phyloP scores from a whole-genome alignment of 2,329 filamentous ascomycete species.

The Verticillium isaacii region DNA sequence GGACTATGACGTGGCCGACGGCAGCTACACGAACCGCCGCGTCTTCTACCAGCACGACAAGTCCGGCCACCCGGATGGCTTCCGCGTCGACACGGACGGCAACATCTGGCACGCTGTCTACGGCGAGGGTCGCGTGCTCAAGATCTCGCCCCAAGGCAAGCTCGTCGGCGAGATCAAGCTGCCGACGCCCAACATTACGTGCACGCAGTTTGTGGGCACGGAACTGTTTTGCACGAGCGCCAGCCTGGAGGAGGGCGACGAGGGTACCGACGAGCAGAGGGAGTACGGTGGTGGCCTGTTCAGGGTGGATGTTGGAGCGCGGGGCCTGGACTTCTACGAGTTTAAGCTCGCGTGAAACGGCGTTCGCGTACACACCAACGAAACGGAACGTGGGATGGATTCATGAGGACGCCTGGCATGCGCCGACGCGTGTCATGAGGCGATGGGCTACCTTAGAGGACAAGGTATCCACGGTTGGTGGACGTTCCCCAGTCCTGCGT shows the following conservation, averaged over 20 bases:
- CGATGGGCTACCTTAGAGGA: background rate
- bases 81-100: slow-evolving; percentile 78
- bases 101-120: slow-evolving; percentile 87
- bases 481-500: background rate
- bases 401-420: background rate
- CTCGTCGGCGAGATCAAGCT: slow-evolving; percentile 70
- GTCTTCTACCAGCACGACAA: slow-evolving; percentile 68
- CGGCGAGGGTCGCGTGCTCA: slow-evolving; percentile 69
- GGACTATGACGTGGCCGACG: slow-evolving; percentile 64
- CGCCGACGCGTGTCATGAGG: background rate
- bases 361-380: background rate
- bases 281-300: slow-evolving; percentile 68
- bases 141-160: slow-evolving; percentile 64
- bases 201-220: slow-evolving; percentile 71
- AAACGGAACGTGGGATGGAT: background rate
- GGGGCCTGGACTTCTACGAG: slow-evolving; percentile 58
- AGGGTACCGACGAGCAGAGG: slow-evolving; percentile 53
- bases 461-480: background rate
- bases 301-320: slow-evolving; percentile 69
- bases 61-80: slow-evolving; percentile 72
- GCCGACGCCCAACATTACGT: slow-evolving; percentile 77
- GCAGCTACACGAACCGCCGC: slow-evolving; percentile 64
- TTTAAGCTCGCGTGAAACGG: slow-evolving; percentile 46
- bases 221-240: slow-evolving; percentile 78
- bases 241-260: slow-evolving; percentile 58